Conservation (phyloP, 345 rosid species). For the Acer yangbiense region DNA sequence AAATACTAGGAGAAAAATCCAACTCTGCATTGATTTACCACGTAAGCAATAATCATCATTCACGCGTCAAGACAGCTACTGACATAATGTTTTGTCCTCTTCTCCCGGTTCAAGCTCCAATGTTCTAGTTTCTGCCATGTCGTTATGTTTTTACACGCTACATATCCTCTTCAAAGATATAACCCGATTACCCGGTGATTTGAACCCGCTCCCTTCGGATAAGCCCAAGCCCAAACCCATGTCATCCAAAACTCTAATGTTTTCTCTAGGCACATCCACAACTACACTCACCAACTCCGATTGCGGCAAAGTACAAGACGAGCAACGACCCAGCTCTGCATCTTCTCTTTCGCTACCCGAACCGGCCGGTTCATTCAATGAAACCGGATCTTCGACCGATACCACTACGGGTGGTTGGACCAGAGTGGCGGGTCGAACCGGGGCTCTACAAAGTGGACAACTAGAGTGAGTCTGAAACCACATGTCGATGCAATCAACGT, state of each 20-base stretch:
- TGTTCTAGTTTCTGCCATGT: neutral
- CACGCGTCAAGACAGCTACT: neutral
- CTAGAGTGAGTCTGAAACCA: conserved; percentile 79
- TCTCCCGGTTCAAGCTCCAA: neutral
- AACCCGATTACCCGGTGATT: conserved; percentile 34
- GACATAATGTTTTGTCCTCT: neutral
- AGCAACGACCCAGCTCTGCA: conserved; percentile 20
- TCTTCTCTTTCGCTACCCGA: conserved; percentile 21
- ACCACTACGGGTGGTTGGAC: neutral
- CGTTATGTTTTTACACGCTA: conserved; percentile 13
- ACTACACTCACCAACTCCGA: conserved; percentile 17
- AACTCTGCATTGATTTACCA: neutral
- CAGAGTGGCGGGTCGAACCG: conserved; percentile 43
- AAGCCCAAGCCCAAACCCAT: conserved; percentile 25
- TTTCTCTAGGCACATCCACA: conserved; percentile 36
- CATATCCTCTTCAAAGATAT: conserved; percentile 39
- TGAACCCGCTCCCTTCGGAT: conserved; percentile 20
- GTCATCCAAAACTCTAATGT: conserved; percentile 23
- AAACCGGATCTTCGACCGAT: neutral
- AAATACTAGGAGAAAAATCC: neutral
- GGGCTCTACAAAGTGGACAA: conserved; percentile 83
- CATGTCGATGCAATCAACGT: conserved; percentile 76
- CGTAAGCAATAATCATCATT: neutral
- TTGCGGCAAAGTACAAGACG: conserved; percentile 16
- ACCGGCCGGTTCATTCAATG: conserved; percentile 5